These are phyloP conservation scores for Calonectria honghensis DNA, from an alignment of 2,329 filamentous ascomycete species.

Conservation along the genomic window DNA sequence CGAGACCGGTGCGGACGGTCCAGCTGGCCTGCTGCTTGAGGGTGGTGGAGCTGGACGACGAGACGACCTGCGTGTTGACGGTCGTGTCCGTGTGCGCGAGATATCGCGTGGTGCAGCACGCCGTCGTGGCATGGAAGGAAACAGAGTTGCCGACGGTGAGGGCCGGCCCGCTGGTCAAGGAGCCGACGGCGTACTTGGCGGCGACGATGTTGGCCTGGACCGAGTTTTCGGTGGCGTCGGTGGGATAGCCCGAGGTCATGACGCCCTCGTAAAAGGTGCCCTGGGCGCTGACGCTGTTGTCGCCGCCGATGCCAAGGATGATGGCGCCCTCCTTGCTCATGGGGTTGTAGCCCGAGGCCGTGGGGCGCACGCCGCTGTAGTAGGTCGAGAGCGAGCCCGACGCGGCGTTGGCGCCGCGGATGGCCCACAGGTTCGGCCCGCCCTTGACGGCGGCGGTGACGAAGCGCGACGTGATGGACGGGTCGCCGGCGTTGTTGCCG, in stretches of 20 bases:
- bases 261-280: slow-evolving; percentile 80
- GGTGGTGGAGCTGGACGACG: slow-evolving; percentile 67
- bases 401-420: slow-evolving; percentile 74
- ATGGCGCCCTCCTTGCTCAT: slow-evolving; percentile 81
- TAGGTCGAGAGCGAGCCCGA: slow-evolving; percentile 74
- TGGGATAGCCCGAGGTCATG: slow-evolving; percentile 78
- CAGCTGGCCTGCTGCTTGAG: slow-evolving; percentile 73
- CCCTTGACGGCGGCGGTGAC: slow-evolving; percentile 76
- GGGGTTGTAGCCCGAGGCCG: slow-evolving; percentile 66
- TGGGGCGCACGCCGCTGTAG: slow-evolving; percentile 75
- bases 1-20: slow-evolving; percentile 73
- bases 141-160: slow-evolving; percentile 70
- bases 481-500: slow-evolving; percentile 70
- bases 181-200: slow-evolving; percentile 71
- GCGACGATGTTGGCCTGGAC: slow-evolving; percentile 78
- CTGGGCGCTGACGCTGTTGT: slow-evolving; percentile 76
- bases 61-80: slow-evolving; percentile 73
- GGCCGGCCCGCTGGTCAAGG: slow-evolving; percentile 67
- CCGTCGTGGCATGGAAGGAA: slow-evolving; percentile 73
- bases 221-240: slow-evolving; percentile 73
- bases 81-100: slow-evolving; percentile 70
- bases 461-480: slow-evolving; percentile 73
- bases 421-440: slow-evolving; percentile 72
- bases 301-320: slow-evolving; percentile 82
- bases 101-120: slow-evolving; percentile 72